phyloP scores from a whole-genome alignment of 2,329 filamentous ascomycete genomes.

The Thelonectria discophora region DNA sequence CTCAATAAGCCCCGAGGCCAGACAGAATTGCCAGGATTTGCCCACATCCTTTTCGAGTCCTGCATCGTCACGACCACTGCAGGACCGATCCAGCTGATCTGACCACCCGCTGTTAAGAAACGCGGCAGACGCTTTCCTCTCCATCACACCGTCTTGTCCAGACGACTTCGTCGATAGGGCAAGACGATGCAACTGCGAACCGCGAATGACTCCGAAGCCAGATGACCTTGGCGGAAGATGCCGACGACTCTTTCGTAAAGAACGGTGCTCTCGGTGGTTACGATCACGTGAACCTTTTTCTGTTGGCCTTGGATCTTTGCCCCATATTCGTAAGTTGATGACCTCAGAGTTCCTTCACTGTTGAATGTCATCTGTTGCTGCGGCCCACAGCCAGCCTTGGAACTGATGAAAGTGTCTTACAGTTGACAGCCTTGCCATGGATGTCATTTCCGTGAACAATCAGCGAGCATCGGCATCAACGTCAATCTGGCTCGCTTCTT shows the following conservation, averaged over 20 bases:
- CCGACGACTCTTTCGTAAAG: too few species aligned
- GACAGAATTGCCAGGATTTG: too few species aligned
- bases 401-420: too few species aligned
- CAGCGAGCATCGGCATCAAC: too few species aligned
- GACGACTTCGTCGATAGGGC: constrained; percentile 2
- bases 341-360: too few species aligned
- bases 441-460: too few species aligned
- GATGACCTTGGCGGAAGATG: constrained; percentile 6
- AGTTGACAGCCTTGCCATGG: too few species aligned
- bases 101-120: constrained; percentile 4
- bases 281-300: background rate
- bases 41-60: too few species aligned
- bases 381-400: too few species aligned
- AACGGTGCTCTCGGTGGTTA: too few species aligned
- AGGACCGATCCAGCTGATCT: constrained; percentile 18
- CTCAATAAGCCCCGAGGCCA: constrained; percentile 3
- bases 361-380: too few species aligned
- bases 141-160: constrained; percentile 31
- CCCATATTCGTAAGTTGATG: background rate
- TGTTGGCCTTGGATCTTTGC: background rate
- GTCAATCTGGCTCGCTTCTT: too few species aligned
- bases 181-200: constrained; percentile 1
- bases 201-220: constrained; percentile 21
- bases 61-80: background rate
- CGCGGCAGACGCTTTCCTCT: background rate